Conservation (phyloP, 345 rosid genomes). For the Streptanthus diversifolius region DNA sequence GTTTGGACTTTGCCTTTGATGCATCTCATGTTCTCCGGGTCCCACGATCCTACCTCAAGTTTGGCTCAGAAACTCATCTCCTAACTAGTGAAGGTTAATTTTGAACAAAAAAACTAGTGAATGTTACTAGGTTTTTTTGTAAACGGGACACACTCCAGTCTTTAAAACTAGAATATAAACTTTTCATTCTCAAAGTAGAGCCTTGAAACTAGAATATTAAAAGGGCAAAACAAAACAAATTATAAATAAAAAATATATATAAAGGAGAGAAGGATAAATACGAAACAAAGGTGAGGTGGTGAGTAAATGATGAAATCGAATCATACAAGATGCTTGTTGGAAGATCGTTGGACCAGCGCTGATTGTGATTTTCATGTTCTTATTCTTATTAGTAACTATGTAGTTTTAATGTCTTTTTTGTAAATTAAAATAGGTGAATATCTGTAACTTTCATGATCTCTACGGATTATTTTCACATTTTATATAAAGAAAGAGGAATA, state of each 20-base stretch:
- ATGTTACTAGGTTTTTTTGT: not conserved
- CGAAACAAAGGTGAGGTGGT: slow-evolving; percentile 3
- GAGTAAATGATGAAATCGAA: slow-evolving; percentile 20
- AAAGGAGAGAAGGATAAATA: not conserved
- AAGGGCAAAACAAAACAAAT: not conserved
- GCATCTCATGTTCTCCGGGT: slow-evolving; percentile 12
- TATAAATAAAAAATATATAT: not conserved
- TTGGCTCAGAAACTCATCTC: not conserved
- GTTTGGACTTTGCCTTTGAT: slow-evolving; percentile 34
- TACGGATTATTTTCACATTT: not conserved
- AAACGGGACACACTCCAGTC: not conserved
- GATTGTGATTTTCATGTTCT: slow-evolving; percentile 10
- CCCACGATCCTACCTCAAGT: slow-evolving; percentile 16
- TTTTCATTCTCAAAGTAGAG: not conserved
- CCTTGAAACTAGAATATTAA: not conserved
- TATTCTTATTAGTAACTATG: slow-evolving; percentile 16
- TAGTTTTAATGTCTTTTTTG: not conserved
- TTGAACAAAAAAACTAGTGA: not conserved
- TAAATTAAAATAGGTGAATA: not conserved
- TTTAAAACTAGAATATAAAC: not conserved
- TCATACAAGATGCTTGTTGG: slow-evolving; percentile 18
- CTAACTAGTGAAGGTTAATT: not conserved
- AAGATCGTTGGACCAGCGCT: slow-evolving; percentile 32
- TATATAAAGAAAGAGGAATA: slow-evolving; percentile 10
- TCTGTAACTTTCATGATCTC: not conserved